Evolutionary conservation across 352 stramenopile species (phyloP).

Genomic region (Phytophthora brassicae): DNA sequence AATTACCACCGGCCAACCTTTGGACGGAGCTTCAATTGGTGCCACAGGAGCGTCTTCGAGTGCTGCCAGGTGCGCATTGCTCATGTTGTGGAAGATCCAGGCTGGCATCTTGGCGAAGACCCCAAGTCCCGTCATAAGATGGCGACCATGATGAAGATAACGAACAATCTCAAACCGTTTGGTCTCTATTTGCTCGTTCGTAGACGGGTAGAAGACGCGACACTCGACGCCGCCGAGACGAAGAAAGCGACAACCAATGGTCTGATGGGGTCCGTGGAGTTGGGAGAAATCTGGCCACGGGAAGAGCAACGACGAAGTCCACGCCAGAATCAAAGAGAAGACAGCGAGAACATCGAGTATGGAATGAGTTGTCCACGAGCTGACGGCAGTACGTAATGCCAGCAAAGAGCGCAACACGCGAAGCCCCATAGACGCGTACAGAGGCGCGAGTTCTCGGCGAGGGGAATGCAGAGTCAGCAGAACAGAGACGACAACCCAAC

Average conservation of each 20-base stretch:
- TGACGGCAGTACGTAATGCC: too few relatives aligned
- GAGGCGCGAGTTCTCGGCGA: slow-evolving; percentile 31
- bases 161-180: slow-evolving; percentile 2
- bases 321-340: slow-evolving; percentile 20
- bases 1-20: slow-evolving; percentile 54
- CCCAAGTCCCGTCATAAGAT: slow-evolving; percentile 51
- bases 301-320: slow-evolving; percentile 46
- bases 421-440: slow-evolving; percentile 34
- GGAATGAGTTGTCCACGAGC: too few relatives aligned
- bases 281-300: slow-evolving; percentile 54
- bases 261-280: slow-evolving; percentile 41
- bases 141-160: slow-evolving; percentile 57
- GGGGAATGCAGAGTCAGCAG: slow-evolving; percentile 38
- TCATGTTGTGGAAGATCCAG: slow-evolving; percentile 59
- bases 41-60: slow-evolving; percentile 42
- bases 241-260: slow-evolving; percentile 42
- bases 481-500: slow-evolving; percentile 11
- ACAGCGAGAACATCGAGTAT: slow-evolving; percentile 5
- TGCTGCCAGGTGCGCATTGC: slow-evolving; percentile 49
- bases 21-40: slow-evolving; percentile 3
- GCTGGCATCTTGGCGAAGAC: slow-evolving; percentile 49
- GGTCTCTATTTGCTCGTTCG: slow-evolving; percentile 2
- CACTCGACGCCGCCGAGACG: slow-evolving; percentile 58
- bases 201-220: slow-evolving; percentile 68
- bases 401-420: slow-evolving; percentile 4